phyloP scores from a whole-genome alignment of 305 asterid genomes.

The Withania somnifera region DNA sequence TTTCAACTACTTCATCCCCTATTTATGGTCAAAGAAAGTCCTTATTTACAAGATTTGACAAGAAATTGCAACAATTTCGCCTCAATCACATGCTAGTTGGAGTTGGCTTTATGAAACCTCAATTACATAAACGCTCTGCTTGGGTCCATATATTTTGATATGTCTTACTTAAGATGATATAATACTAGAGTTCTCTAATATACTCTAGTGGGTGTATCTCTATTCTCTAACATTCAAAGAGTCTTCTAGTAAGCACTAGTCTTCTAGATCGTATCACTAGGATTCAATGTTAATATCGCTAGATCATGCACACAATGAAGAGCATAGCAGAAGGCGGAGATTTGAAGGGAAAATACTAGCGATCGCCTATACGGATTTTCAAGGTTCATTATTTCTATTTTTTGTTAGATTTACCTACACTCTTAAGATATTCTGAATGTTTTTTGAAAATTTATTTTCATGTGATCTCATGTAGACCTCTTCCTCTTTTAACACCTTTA shows the following conservation, averaged over 20 bases:
- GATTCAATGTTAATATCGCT: no score
- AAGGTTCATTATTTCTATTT: background rate
- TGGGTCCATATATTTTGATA: background rate
- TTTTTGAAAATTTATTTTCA: background rate
- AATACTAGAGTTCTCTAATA: background rate
- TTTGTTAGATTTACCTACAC: background rate
- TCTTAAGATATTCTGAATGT: background rate
- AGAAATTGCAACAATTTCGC: background rate
- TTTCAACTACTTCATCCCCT: background rate
- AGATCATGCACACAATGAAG: no score
- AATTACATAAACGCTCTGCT: background rate
- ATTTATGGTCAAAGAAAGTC: background rate
- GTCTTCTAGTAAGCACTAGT: background rate
- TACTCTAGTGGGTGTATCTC: background rate
- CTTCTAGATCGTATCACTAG: background rate
- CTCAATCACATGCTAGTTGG: background rate
- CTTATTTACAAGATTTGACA: background rate
- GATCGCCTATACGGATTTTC: background rate
- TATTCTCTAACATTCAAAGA: background rate
- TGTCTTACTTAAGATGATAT: background rate
- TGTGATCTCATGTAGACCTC: background rate
- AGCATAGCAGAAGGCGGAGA: no score
- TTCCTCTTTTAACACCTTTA: background rate
- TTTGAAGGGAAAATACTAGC: no score
- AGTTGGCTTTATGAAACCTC: background rate